Evolutionary conservation across 1,284 basidiomycete genomes (phyloP).

Genomic region (Malassezia vespertilionis): DNA sequence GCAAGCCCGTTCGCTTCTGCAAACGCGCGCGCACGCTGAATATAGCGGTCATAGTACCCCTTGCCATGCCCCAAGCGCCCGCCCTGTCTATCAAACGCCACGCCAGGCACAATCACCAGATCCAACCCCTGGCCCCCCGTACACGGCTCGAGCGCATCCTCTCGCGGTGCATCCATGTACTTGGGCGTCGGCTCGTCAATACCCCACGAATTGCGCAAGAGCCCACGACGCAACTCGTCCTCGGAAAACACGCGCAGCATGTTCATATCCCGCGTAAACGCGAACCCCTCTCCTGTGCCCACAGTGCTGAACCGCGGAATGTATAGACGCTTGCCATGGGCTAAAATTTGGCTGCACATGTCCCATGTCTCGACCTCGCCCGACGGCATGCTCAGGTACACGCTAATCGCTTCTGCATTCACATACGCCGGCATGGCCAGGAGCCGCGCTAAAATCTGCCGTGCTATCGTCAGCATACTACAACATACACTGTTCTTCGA

Average conservation of each 20-base stretch:
- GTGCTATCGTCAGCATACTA: neutral
- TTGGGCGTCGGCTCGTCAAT: slow-evolving; percentile 46
- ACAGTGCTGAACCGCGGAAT: slow-evolving; percentile 47
- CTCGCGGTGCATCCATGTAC: slow-evolving; percentile 27
- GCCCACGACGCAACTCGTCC: slow-evolving; percentile 25
- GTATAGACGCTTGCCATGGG: slow-evolving; percentile 43
- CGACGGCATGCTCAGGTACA: slow-evolving; percentile 47
- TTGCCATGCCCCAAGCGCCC: slow-evolving; percentile 49
- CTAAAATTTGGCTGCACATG: slow-evolving; percentile 42
- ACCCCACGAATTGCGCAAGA: slow-evolving; percentile 47
- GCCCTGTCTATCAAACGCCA: slow-evolving; percentile 46
- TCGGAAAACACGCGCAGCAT: slow-evolving; percentile 47
- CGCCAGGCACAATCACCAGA: slow-evolving; percentile 48
- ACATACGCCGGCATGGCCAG: slow-evolving; percentile 24
- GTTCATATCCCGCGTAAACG: slow-evolving; percentile 45
- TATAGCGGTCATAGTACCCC: slow-evolving; percentile 50
- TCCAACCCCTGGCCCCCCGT: slow-evolving; percentile 45
- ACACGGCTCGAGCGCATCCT: slow-evolving; percentile 33
- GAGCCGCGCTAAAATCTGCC: neutral
- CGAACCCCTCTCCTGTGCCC: slow-evolving; percentile 18
- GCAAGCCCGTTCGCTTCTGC: neutral
- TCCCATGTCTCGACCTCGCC: slow-evolving; percentile 47
- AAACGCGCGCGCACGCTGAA: slow-evolving; percentile 9
- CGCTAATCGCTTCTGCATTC: slow-evolving; percentile 34
- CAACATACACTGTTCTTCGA: slow-evolving; percentile 2